Conservation (phyloP, 345 rosid species). For the Geranium brycei region DNA sequence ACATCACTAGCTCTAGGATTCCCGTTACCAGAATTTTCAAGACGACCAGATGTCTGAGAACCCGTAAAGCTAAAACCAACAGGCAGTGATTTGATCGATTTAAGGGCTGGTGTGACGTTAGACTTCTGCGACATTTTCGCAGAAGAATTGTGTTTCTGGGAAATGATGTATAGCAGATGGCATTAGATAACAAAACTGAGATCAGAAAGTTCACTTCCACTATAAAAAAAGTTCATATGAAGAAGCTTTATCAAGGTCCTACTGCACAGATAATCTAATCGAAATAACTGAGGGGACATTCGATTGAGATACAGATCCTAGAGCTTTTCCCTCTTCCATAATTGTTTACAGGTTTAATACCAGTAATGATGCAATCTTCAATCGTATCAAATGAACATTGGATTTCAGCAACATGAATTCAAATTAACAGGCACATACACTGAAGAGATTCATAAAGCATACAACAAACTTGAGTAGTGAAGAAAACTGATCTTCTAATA, state of each 20-base stretch:
- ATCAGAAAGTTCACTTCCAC: constrained; percentile 24
- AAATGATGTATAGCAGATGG: constrained; percentile 17
- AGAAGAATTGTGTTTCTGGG: constrained; percentile 23
- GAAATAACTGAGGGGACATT: constrained; percentile 60
- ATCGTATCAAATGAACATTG: constrained; percentile 3
- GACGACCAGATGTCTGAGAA: constrained; percentile 31
- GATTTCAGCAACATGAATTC: not conserved
- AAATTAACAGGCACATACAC: not conserved
- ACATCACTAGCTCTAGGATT: constrained; percentile 12
- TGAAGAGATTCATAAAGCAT: not conserved
- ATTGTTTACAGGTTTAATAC: constrained; percentile 27
- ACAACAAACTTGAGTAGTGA: constrained; percentile 1
- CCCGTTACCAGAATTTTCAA: constrained; percentile 18
- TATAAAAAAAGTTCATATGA: constrained; percentile 12
- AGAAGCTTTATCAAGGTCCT: constrained; percentile 43
- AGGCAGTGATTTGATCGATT: constrained; percentile 60
- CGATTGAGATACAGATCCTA: constrained; percentile 31
- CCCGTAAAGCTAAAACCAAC: constrained; percentile 47
- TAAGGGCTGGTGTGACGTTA: constrained; percentile 37
- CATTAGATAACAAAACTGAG: constrained; percentile 20
- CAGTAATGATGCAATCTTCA: constrained; percentile 10
- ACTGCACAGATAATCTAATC: constrained; percentile 30
- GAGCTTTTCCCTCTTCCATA: constrained; percentile 25
- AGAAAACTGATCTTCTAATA: constrained; percentile 9
- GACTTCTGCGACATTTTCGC: constrained; percentile 44